These are phyloP conservation scores for Saccharomyces hybrid DNA, from an alignment of 1,139 yeast species.

Conservation along the genomic window DNA sequence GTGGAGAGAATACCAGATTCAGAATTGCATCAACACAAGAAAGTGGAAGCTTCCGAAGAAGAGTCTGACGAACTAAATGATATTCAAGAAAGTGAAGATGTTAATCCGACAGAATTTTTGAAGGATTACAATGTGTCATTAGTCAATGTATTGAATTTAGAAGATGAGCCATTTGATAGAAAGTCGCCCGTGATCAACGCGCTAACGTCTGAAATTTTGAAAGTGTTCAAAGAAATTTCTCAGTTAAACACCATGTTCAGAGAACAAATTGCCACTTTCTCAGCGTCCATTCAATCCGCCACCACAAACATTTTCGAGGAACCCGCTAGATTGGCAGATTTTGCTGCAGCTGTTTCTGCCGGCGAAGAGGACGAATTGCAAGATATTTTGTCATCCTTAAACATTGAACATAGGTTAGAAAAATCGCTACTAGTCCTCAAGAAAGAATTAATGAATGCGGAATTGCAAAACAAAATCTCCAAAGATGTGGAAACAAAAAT, in stretches of 20 bases:
- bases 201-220: conserved; percentile 57
- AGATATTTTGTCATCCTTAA: conserved; percentile 61
- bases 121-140: conserved; percentile 60
- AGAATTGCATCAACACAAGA: conserved; percentile 11
- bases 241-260: conserved; percentile 51
- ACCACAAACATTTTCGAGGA: conserved; percentile 64
- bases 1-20: conserved; percentile 23
- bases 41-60: conserved; percentile 11
- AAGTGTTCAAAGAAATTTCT: conserved; percentile 56
- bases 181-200: conserved; percentile 72
- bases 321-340: conserved; percentile 67
- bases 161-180: conserved; percentile 70
- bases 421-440: conserved; percentile 71
- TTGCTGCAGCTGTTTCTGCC: conserved; percentile 73
- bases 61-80: conserved; percentile 15
- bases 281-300: conserved; percentile 61
- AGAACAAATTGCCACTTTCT: conserved; percentile 60
- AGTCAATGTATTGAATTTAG: conserved; percentile 60
- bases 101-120: conserved; percentile 55
- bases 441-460: conserved; percentile 69
- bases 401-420: conserved; percentile 68
- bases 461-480: conserved; percentile 56
- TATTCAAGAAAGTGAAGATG: conserved; percentile 18
- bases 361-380: conserved; percentile 59
- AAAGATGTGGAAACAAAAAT: conserved; percentile 60